Base-by-base conservation (phyloP, 148 eudicot species). In the Fagopyrum esculentum region DNA sequence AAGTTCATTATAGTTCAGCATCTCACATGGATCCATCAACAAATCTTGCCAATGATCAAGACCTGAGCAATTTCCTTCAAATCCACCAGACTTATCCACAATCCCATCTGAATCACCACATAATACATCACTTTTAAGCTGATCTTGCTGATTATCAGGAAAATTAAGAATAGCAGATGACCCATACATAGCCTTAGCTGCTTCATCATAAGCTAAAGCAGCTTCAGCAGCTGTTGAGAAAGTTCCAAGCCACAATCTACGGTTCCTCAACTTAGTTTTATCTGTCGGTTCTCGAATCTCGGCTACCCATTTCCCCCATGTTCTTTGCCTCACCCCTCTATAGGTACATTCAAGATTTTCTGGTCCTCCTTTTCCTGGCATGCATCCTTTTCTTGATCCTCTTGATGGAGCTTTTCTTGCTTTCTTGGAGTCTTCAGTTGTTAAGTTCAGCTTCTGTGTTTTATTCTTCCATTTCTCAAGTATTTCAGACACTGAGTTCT, bases 251-350 rank as follows among this genome's bases (percentile, higher is more conserved):
- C 88, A 86, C 19, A 86, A 66, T 52, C 88, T 45, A 30, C 77
- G 76, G 79, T 83, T 86, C 15, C 78, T 72, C 16, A 75, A 75
- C 46, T 29, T 71, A 63, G 46, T 59, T 68, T 46, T 54, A 10
- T 56, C 71, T 9, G 78, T 78, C 22, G 87, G 87, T 16, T 83
- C 84, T 12, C 86, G 84, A 69, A 86, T 86, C 74, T 86, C 88
- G 2, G 88, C 88, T 0, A 86, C 88, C 88, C 88, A 86, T 78
- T 86, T 86, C 1, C 88, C 88, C 88, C 88, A 83, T 16, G 81
- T 83, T 76, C 88, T 79, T 30, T 86, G 88, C 77, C 88, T 69
- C 0, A 86, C 86, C 0, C 88, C 88, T 73, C 86, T 80, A 68
- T 79, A 83, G 2, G 69, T 76, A 75, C 83, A 86, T 9, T 72